Percentiles rank a stretch among this genome's conserved stretches.
Conservation (phyloP, 345 rosid species). For the Excoecaria agallocha region DNA sequence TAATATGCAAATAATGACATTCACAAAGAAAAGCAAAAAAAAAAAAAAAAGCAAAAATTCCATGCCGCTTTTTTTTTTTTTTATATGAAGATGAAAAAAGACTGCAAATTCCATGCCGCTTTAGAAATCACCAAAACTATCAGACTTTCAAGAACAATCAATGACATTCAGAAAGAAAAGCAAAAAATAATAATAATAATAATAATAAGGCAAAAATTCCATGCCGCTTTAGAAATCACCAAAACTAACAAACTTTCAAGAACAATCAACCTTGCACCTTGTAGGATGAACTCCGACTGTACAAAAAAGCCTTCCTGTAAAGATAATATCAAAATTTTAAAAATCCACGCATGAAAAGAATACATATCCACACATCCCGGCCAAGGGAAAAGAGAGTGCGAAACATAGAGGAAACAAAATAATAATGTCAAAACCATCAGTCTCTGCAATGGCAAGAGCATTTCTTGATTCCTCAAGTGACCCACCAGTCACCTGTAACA, state of each 20-base stretch:
- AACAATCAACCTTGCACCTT: slow-evolving; percentile 67
- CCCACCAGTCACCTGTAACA: slow-evolving; percentile 87
- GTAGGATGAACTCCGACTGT: slow-evolving; percentile 98
- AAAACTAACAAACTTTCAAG: slow-evolving; percentile 8
- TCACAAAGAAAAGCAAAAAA: slow-evolving; percentile 16
- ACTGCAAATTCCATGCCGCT: background rate
- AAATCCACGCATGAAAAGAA: background rate
- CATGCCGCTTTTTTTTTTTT: background rate
- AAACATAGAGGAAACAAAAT: background rate
- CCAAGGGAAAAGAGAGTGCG: background rate
- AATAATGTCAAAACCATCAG: slow-evolving; percentile 55
- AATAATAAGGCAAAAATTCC: background rate
- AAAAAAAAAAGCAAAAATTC: background rate
- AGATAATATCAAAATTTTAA: slow-evolving; percentile 14
- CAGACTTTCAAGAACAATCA: slow-evolving; percentile 5
- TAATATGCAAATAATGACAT: slow-evolving; percentile 14
- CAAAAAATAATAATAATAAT: too few species aligned
- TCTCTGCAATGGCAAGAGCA: slow-evolving; percentile 96
- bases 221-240: background rate
- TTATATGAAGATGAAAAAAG: background rate
- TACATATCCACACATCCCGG: background rate
- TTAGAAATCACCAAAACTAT: slow-evolving; percentile 1
- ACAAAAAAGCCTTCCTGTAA: slow-evolving; percentile 80
- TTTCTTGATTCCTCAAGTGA: slow-evolving; percentile 82
- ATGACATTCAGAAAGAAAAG: slow-evolving; percentile 23